Conservation (phyloP, 768 basidiomycete genomes). For the Amanita pseudoporphyria region DNA sequence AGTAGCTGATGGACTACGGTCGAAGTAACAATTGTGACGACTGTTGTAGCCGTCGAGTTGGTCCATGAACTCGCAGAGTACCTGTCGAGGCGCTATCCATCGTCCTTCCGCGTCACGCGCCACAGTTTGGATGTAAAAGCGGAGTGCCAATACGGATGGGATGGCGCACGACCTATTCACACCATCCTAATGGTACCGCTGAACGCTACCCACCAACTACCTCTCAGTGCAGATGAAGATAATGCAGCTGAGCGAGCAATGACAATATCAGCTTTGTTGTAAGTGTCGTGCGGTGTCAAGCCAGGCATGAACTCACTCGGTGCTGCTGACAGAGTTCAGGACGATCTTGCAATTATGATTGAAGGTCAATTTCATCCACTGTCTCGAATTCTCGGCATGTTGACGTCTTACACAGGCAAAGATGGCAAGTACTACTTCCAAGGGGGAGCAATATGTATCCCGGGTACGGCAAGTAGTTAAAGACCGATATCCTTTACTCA, state of each 20-base stretch:
- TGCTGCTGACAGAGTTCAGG: slow-evolving; percentile 33
- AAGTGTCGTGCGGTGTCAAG: slow-evolving; percentile 18
- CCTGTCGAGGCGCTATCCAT: slow-evolving; percentile 52
- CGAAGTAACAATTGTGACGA: neutral
- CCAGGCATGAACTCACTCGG: neutral
- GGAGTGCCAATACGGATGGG: slow-evolving; percentile 25
- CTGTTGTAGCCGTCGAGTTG: slow-evolving; percentile 45
- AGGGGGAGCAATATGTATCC: slow-evolving; percentile 56
- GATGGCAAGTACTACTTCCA: slow-evolving; percentile 72
- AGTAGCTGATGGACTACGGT: neutral
- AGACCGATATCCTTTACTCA: neutral
- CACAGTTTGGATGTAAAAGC: slow-evolving; percentile 15
- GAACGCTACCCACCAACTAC: slow-evolving; percentile 40
- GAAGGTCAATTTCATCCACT: slow-evolving; percentile 30
- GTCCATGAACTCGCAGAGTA: slow-evolving; percentile 64
- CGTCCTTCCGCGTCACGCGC: slow-evolving; percentile 42
- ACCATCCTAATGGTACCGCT: slow-evolving; percentile 42
- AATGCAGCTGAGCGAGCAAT: slow-evolving; percentile 42
- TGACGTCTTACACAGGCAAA: slow-evolving; percentile 27
- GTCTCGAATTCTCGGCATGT: neutral
- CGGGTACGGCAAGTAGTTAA: slow-evolving; percentile 30
- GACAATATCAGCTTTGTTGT: slow-evolving; percentile 54
- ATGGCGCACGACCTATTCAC: slow-evolving; percentile 38
- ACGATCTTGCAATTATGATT: slow-evolving; percentile 51
- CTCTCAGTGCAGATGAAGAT: slow-evolving; percentile 22